Base-by-base conservation (phyloP, 164 flowering plant genomes). In the Echeveria elegans region DNA sequence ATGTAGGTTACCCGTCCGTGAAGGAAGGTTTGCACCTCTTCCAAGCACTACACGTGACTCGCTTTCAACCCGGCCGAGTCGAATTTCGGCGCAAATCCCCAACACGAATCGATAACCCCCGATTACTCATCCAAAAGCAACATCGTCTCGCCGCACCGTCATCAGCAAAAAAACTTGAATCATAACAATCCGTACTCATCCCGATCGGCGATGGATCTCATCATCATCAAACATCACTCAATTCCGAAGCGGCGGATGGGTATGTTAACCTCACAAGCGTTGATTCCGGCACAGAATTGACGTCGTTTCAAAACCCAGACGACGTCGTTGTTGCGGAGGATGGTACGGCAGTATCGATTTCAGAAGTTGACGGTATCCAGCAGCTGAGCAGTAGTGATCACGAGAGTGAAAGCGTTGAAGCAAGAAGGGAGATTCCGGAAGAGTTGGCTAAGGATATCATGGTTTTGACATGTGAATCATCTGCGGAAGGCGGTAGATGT, bases 401-500 rank as follows among this genome's bases (percentile, higher is more conserved):
- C 10, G 74, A 68, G 23, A 70, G 61, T 45, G 82, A 38, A 43
- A 60, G 43, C 26, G 8, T 63, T 16, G 74, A 68, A 61, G 28
- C 31, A 47, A 65, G 58, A 40, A 71, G 71, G 64, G 74, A 62
- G 67, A 75, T 87, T 31, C 88, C 89, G 2, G 86, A 83, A 53
- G 97, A 85, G 79, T 75, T 94, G 7, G 68, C 77, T 47, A 81
- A 75, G 61, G 76, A 75, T 64, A 85, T 85, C 67, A 69, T 82
- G 69, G 62, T 68, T 30, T 80, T 94, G 66, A 72, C 84, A 23
- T 89, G 97, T 64, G 95, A 87, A 45, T 85, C 94, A 0, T 47
- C 80, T 3, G 92, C 79, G 0, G 87, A 78, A 12, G 86, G 86
- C 7, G 95, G 90, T 43, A 68, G 70, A 19, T 91, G 98, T 70